Base-by-base conservation (phyloP, 148 eudicot genomes). In the Agrostemma githago region DNA sequence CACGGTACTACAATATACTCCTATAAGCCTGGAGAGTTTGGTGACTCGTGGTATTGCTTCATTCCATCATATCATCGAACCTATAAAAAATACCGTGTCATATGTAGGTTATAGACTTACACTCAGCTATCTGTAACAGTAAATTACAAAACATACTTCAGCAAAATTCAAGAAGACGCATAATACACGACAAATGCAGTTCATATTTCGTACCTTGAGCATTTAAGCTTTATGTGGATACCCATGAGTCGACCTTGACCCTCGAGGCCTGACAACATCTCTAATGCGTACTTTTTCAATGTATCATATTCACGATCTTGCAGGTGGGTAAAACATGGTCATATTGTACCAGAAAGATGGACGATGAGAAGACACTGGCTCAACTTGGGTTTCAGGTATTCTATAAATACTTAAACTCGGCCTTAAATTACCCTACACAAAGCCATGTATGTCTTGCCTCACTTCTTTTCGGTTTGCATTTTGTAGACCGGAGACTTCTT, bases 301-400 rank as follows among this genome's bases (percentile, higher is more conserved):
- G 54, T 39, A 19, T 53, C 48, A 53, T 79, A 43, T 67, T 21
- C 51, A 26, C 56, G 16, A 51, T 51, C 56, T 11, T 72, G 61
- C 71, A 89, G 96, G 91, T 88, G 72, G 93, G 93, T 5, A 83
- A 72, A 68, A 89, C 93, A 54, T 83, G 74, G 14, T 77, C 89
- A 40, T 57, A 82, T 72, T 83, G 87, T 44, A 82, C 81, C 59
- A 75, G 68, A 51, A 67, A 44, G 77, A 10, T 66, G 1, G 73
- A 78, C 44, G 81, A 78, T 66, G 77, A 48, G 63, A 73, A 48
- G 63, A 58, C 81, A 67, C 78, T 91, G 86, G 86, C 79, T 39
- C 85, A 82, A n/a, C 86, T 83, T 51, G 82, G 74, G 71, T 87
- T 89, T 80, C 88, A 87, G 88, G 97, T 88, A 68, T 38, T 76